Conservation (phyloP, 352 stramenopile genomes). For the Pythium guiyangense region DNA sequence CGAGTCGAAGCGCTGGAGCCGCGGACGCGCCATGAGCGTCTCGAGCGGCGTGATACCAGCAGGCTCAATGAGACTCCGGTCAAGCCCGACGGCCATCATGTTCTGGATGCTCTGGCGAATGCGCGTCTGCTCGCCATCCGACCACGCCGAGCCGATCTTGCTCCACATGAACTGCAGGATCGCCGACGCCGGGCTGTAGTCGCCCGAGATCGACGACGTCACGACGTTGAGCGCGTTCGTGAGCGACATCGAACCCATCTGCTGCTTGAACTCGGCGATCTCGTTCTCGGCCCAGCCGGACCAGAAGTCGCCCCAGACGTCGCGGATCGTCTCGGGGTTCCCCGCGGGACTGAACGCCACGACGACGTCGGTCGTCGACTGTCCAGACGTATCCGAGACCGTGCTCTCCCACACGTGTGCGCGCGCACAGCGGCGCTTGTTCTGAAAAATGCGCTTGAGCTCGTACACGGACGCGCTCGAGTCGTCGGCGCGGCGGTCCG, state of each 20-base stretch:
- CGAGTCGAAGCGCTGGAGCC: constrained; percentile 66
- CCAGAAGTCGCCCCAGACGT: constrained; percentile 85
- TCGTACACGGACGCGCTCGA: constrained; percentile 65
- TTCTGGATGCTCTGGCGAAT: constrained; percentile 86
- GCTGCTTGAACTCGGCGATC: constrained; percentile 71
- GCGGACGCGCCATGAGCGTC: constrained; percentile 56
- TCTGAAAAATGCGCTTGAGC: constrained; percentile 85
- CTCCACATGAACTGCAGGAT: constrained; percentile 80
- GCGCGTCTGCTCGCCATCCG: constrained; percentile 77
- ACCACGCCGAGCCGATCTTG: constrained; percentile 80
- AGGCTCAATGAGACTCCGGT: constrained; percentile 69
- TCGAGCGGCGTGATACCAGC: constrained; percentile 65
- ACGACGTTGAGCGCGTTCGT: constrained; percentile 72
- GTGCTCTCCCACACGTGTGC: constrained; percentile 76
- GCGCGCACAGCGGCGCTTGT: constrained; percentile 73
- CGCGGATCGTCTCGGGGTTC: constrained; percentile 76
- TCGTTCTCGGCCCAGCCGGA: constrained; percentile 83
- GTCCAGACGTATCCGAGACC: constrained; percentile 25
- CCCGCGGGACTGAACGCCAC: constrained; percentile 79
- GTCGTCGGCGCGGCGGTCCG: constrained; percentile 40
- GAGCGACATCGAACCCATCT: constrained; percentile 74
- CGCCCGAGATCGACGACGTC: constrained; percentile 70
- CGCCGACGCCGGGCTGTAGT: constrained; percentile 71
- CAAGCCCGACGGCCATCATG: constrained; percentile 75
- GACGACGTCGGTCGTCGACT: constrained; percentile 54